Conservation (phyloP, 2,329 filamentous ascomycete species). For the Fusarium continuum region DNA sequence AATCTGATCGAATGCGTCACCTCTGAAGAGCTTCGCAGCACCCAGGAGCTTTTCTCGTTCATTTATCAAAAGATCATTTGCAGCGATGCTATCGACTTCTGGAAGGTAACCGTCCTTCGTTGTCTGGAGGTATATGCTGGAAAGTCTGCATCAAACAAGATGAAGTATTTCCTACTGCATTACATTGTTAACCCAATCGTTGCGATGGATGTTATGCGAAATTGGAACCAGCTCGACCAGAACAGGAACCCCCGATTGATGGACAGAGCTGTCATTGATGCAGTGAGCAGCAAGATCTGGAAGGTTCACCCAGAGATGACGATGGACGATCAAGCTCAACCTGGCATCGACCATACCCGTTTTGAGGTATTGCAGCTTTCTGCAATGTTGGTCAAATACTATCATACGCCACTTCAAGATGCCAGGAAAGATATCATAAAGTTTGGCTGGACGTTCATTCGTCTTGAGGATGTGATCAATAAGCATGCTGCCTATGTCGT, state of each 20-base stretch:
- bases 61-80: constrained; percentile 87
- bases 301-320: constrained; percentile 84
- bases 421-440: constrained; percentile 98
- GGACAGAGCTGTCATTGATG: constrained; percentile 86
- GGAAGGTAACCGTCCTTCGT: constrained; percentile 81
- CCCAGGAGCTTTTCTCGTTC: constrained; percentile 79
- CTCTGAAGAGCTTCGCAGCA: constrained; percentile 80
- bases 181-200: constrained; percentile 96
- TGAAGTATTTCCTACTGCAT: constrained; percentile 91
- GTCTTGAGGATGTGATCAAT: constrained; percentile 98
- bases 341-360: constrained; percentile 91
- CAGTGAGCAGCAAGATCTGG: constrained; percentile 93
- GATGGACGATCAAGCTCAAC: constrained; percentile 82
- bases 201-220: constrained; percentile 92
- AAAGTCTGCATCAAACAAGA: constrained; percentile 82
- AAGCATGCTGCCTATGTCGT: constrained; percentile 98
- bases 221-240: constrained; percentile 70
- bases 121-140: constrained; percentile 89
- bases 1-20: constrained; percentile 85
- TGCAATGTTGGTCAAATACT: constrained; percentile 94
- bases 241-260: constrained; percentile 75
- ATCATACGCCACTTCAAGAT: constrained; percentile 86
- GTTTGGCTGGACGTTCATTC: constrained; percentile 98
- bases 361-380: constrained; percentile 97
- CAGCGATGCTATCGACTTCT: constrained; percentile 85